These are phyloP conservation scores for Colletotrichum siamense DNA, from an alignment of 2,329 filamentous ascomycete species.

Conservation along the genomic window DNA sequence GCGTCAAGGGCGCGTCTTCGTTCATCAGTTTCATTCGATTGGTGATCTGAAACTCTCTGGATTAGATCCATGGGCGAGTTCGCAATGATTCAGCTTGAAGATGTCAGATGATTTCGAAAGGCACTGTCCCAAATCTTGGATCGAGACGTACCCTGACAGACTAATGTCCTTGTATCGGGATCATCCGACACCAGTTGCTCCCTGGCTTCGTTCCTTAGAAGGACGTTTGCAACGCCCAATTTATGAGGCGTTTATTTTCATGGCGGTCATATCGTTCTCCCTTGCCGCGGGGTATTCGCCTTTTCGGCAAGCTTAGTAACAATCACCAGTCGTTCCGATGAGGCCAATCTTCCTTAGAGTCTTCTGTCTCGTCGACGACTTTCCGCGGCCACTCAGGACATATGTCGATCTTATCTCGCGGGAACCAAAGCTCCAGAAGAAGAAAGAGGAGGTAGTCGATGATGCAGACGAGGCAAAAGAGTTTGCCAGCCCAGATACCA, in stretches of 20 bases:
- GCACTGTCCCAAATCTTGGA: neutral
- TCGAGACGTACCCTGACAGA: neutral
- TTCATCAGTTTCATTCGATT: neutral
- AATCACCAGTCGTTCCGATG: neutral
- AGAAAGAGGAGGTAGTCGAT: slow-evolving; percentile 93
- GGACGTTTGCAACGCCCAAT: neutral
- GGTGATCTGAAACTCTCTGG: neutral
- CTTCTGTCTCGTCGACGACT: slow-evolving; percentile 32
- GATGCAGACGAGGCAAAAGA: slow-evolving; percentile 93
- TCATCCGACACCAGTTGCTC: neutral
- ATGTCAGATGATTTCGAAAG: neutral
- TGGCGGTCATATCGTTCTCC: neutral
- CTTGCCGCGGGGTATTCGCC: neutral
- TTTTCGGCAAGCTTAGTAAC: neutral
- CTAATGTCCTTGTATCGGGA: neutral
- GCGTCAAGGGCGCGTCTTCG: neutral
- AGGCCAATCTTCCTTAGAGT: slow-evolving; percentile 13
- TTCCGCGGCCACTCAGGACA: slow-evolving; percentile 94
- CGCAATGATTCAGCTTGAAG: neutral
- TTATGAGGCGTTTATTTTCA: neutral
- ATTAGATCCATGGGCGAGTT: neutral
- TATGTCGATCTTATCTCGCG: slow-evolving; percentile 84
- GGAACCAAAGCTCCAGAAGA: slow-evolving; percentile 86
- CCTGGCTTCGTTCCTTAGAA: neutral
- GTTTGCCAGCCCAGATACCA: slow-evolving; percentile 96